A percentile compares a stretch with the other conserved stretches of the same genome.
Evolutionary conservation across 2,329 filamentous ascomycete genomes (phyloP).

Genomic region (Talaromyces sp.): DNA sequence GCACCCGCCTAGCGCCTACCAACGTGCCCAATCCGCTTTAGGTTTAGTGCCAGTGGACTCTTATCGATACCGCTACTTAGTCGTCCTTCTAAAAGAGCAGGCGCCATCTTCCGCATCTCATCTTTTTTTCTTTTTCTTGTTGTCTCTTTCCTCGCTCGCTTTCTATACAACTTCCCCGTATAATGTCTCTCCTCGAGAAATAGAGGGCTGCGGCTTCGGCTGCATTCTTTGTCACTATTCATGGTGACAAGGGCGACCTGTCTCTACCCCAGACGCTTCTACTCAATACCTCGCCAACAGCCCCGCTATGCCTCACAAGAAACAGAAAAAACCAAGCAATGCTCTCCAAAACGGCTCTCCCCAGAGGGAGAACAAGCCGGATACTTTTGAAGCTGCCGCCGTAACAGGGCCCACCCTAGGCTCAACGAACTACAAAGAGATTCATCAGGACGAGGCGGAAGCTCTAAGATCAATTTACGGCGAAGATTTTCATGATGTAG

Average conservation of each 20-base stretch:
- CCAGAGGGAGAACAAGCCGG: slow-evolving; percentile 36
- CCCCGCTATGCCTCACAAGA: slow-evolving; percentile 46
- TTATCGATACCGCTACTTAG: slow-evolving; percentile 21
- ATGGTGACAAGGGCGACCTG: slow-evolving; percentile 28
- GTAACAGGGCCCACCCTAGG: slow-evolving; percentile 32
- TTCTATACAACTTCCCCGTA: slow-evolving; percentile 6
- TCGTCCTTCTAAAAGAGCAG: not conserved
- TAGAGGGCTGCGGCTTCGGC: slow-evolving; percentile 45
- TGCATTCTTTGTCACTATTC: slow-evolving; percentile 37
- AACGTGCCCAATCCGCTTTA: slow-evolving; percentile 5
- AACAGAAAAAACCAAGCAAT: slow-evolving; percentile 41
- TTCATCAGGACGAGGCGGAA: slow-evolving; percentile 83
- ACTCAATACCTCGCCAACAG: slow-evolving; percentile 28
- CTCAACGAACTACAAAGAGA: slow-evolving; percentile 69
- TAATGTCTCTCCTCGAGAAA: slow-evolving; percentile 30
- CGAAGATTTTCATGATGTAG: slow-evolving; percentile 77
- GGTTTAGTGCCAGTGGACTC: slow-evolving; percentile 2
- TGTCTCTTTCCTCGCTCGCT: slow-evolving; percentile 9
- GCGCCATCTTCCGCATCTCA: not conserved
- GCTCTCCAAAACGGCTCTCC: slow-evolving; percentile 31
- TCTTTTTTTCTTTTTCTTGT: not conserved
- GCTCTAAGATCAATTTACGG: slow-evolving; percentile 84
- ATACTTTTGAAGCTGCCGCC: slow-evolving; percentile 28
- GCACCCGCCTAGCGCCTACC: not conserved
- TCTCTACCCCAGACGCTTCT: slow-evolving; percentile 21